phyloP scores from a whole-genome alignment of 495 filamentous ascomycete genomes.

The Penicillium cataractarum region DNA sequence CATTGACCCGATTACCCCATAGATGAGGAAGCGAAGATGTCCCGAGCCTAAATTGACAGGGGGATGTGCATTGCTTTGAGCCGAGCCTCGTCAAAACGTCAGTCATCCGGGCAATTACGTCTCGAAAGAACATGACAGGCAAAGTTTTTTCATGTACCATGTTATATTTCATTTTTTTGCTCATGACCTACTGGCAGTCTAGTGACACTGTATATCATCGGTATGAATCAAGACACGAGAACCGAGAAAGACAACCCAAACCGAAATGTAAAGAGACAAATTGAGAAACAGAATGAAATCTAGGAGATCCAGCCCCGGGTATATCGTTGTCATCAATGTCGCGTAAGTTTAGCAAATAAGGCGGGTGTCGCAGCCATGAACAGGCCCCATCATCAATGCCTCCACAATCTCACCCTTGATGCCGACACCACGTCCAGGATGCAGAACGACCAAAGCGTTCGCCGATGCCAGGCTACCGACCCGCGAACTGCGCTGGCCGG shows the following conservation, averaged over 20 bases:
- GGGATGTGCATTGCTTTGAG: background rate
- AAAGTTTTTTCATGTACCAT: background rate
- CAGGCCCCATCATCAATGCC: conserved; percentile 63
- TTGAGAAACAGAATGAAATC: conserved; percentile 12
- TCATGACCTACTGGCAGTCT: conserved; percentile 21
- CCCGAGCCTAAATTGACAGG: background rate
- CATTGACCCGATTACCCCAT: conserved; percentile 4
- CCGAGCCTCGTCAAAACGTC: background rate
- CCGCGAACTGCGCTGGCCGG: conserved; percentile 78
- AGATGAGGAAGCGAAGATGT: background rate
- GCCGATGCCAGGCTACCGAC: conserved; percentile 87
- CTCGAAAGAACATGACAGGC: background rate
- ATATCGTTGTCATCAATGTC: conserved; percentile 14
- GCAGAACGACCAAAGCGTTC: conserved; percentile 83
- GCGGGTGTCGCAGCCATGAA: conserved; percentile 34
- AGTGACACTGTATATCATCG: conserved; percentile 16
- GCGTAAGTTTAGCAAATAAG: conserved; percentile 26
- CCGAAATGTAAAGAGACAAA: conserved; percentile 13
- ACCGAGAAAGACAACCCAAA: conserved; percentile 3
- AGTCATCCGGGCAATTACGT: background rate
- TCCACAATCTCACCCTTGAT: conserved; percentile 59
- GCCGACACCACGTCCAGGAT: conserved; percentile 52
- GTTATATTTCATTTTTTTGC: conserved; percentile 14
- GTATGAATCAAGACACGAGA: background rate
- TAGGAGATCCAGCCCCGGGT: conserved; percentile 22